Base-by-base conservation (phyloP, 768 basidiomycete genomes). In the Agrocybe praecox region DNA sequence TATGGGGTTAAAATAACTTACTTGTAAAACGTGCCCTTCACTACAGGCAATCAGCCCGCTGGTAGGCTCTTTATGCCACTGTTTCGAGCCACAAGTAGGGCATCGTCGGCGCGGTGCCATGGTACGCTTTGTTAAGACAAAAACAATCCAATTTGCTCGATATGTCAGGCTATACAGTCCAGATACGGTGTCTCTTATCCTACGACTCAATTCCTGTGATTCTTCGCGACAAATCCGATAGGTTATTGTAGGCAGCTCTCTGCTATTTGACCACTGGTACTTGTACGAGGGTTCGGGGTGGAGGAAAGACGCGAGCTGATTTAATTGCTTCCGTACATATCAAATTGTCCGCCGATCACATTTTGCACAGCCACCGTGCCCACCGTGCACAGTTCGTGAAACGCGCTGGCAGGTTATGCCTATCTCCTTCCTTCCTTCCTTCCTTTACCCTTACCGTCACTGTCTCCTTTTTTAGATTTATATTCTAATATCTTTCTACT, bases 11-110 rank as follows among this genome's bases (percentile, higher is more conserved):
- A 42, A 48, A n/a, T n/a, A 52, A 51, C 73, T 61, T 68, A 93
- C 94, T 81, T 93, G 90, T 26, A 94, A 81, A 57, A 96, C 83
- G 70, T 97, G 95, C 10, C 95, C 95, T 67, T 97, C 95, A 61
- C 87, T 90, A 71, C 95, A 97, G 1, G 88, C 87, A 43, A 95
- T 82, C 43, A 89, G 77, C 1, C 95, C 95, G 33, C 87, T 89
- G 0, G 86, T 81, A 11, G 86, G 84, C 57, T 94, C 92, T 66
- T 92, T 95, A 64, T 91, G 86, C 94, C 94, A 97, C 68, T 88
- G 84, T 49, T 83, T 84, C 21, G 94, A 95, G 9, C 90, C 86
- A 67, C 95, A 97, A 19, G 88, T 80, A 0, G 83, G 78, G 67
- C 94, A 96, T 44, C 84, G 81, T 60, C 77, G 79, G 52, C 84